Conservation (phyloP, 768 basidiomycete species). For the Sarcomyxa edulis region DNA sequence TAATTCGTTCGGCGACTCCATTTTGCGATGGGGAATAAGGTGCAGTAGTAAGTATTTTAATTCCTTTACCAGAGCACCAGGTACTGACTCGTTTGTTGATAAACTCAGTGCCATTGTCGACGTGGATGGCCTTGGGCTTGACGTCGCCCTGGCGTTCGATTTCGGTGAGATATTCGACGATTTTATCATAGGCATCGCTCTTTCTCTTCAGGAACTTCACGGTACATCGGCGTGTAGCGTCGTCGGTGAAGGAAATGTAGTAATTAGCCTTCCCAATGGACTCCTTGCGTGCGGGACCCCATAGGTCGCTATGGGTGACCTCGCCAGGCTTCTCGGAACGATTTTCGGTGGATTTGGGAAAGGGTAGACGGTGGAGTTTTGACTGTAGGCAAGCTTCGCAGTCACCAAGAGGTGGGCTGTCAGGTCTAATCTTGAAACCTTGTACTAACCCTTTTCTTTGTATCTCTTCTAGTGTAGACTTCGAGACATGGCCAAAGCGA, state of each 20-base stretch:
- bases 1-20: conserved; percentile 21
- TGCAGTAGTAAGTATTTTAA: conserved; percentile 14
- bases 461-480: conserved; percentile 12
- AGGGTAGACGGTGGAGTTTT: conserved; percentile 16
- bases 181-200: neutral
- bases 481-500: conserved; percentile 17
- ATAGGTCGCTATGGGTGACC: conserved; percentile 16
- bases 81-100: conserved; percentile 12
- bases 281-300: conserved; percentile 13
- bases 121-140: neutral
- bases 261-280: conserved; percentile 9
- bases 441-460: conserved; percentile 15
- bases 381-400: conserved; percentile 28
- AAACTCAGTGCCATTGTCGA: neutral
- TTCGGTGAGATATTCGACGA: neutral
- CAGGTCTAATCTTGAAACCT: conserved; percentile 15
- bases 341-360: neutral
- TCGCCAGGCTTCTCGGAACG: conserved; percentile 7
- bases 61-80: conserved; percentile 11
- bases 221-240: conserved; percentile 1
- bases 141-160: neutral
- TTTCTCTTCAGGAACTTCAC: neutral
- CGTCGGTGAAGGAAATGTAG: conserved; percentile 11
- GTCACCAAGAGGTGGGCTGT: conserved; percentile 16
- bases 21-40: conserved; percentile 24